Conservation (phyloP, 768 basidiomycete genomes). For the Leccinum subgranulosum region DNA sequence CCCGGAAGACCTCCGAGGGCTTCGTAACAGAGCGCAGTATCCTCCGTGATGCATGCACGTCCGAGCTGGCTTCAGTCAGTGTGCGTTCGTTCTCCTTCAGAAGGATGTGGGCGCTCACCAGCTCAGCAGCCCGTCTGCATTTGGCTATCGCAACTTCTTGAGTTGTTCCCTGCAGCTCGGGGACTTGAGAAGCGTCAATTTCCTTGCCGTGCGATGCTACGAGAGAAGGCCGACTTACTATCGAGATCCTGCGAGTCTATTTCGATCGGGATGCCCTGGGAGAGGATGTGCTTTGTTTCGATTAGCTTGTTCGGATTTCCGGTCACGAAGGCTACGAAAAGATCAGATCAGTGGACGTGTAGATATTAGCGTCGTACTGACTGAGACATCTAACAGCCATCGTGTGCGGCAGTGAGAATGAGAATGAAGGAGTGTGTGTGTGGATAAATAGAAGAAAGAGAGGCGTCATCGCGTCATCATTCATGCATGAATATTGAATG, state of each 20-base stretch:
- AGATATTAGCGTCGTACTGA: constrained; percentile 7
- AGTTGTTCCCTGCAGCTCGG: constrained; percentile 92
- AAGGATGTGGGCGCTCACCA: constrained; percentile 41
- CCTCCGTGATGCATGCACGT: constrained; percentile 75
- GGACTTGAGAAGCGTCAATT: constrained; percentile 50
- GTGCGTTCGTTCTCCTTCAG: neutral
- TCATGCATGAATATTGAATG: too few relatives aligned
- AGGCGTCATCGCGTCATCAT: too few relatives aligned
- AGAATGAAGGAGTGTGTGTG: neutral
- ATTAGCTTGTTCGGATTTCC: constrained; percentile 90
- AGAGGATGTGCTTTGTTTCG: constrained; percentile 85
- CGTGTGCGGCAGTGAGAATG: neutral
- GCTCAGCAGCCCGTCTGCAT: constrained; percentile 79
- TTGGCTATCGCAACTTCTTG: constrained; percentile 88
- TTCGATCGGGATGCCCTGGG: constrained; percentile 60
- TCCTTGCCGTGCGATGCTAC: neutral
- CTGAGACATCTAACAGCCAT: constrained; percentile 25
- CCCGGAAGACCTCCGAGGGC: constrained; percentile 94
- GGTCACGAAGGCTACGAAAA: constrained; percentile 81
- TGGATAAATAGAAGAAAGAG: too few relatives aligned
- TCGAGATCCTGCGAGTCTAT: constrained; percentile 82
- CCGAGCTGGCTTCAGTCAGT: constrained; percentile 35
- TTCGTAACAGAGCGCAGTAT: constrained; percentile 90
- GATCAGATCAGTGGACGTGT: constrained; percentile 7
- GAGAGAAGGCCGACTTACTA: constrained; percentile 45